Conservation (phyloP, 2,329 filamentous ascomycete species). For the Cercospora sp. region DNA sequence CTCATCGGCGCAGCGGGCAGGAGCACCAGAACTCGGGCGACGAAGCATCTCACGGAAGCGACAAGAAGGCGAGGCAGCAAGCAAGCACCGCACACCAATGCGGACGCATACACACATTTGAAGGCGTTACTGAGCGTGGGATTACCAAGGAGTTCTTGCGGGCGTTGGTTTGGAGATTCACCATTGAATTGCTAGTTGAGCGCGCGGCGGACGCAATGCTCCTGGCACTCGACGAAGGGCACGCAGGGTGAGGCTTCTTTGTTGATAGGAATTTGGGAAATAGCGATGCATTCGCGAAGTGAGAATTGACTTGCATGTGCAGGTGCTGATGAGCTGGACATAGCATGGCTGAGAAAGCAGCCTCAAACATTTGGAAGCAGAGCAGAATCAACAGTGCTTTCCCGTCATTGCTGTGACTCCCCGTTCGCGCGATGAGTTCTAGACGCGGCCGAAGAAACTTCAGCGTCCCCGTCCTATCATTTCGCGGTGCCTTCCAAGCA, state of each 20-base stretch:
- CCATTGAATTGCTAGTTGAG: constrained; percentile 3
- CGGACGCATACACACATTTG: not conserved
- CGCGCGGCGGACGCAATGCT: not conserved
- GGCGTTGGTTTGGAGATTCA: not conserved
- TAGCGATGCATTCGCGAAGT: not conserved
- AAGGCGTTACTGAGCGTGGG: not conserved
- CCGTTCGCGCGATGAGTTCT: not conserved
- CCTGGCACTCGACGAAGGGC: not conserved
- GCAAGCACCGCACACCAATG: not conserved
- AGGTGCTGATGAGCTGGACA: not conserved
- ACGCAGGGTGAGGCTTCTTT: not conserved
- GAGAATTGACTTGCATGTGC: not conserved
- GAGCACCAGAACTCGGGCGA: not conserved
- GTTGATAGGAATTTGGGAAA: not conserved
- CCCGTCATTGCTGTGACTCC: not conserved
- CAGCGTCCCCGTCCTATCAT: not conserved
- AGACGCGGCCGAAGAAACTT: not conserved
- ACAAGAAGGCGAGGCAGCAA: not conserved
- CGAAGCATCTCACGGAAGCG: not conserved
- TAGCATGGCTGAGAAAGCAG: not conserved
- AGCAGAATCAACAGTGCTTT: not conserved
- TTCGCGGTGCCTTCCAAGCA: not conserved
- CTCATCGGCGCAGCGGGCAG: not conserved
- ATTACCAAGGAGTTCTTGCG: not conserved
- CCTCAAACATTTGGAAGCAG: not conserved